Conservation (phyloP, 805 yeast genomes). For the Lipomyces lipofer region DNA sequence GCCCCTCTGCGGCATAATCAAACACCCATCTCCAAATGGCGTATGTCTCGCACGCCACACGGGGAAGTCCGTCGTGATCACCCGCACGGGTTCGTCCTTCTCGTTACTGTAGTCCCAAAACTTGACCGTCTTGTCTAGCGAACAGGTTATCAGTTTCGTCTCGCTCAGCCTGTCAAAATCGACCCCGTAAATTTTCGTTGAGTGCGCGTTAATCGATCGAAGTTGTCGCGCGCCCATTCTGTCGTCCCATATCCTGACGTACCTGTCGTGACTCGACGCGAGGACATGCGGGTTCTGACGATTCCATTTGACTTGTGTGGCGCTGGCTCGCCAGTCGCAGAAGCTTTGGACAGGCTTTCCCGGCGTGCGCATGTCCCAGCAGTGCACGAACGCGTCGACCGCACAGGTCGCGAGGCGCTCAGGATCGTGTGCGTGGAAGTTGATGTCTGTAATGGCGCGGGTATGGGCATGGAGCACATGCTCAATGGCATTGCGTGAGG, state of each 20-base stretch:
- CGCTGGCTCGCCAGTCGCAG: slow-evolving; percentile 95
- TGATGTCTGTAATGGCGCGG: slow-evolving; percentile 93
- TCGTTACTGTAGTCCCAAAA: slow-evolving; percentile 66
- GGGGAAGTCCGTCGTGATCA: slow-evolving; percentile 75
- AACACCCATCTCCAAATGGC: slow-evolving; percentile 87
- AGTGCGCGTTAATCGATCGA: slow-evolving; percentile 67
- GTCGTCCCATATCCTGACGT: slow-evolving; percentile 83
- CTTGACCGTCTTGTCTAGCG: slow-evolving; percentile 82
- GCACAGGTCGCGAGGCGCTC: slow-evolving; percentile 90
- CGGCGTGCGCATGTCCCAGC: slow-evolving; percentile 90
- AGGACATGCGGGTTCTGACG: slow-evolving; percentile 69
- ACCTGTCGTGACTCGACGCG: slow-evolving; percentile 84
- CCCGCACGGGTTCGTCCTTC: slow-evolving; percentile 50
- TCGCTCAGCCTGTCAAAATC: slow-evolving; percentile 70
- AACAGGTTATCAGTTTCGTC: slow-evolving; percentile 70
- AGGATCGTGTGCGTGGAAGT: slow-evolving; percentile 85
- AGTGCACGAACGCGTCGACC: slow-evolving; percentile 79
- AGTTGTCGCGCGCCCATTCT: slow-evolving; percentile 80
- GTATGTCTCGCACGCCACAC: slow-evolving; percentile 84
- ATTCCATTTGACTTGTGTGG: slow-evolving; percentile 95
- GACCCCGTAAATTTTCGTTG: slow-evolving; percentile 84
- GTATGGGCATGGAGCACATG: slow-evolving; percentile 86
- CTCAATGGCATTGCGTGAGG: slow-evolving; percentile 73
- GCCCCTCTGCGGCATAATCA: slow-evolving; percentile 87
- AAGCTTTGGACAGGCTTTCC: slow-evolving; percentile 66